These are phyloP conservation scores for Prototheca stagnorum DNA, from an alignment of 163 green algal genomes.

Conservation along the genomic window DNA sequence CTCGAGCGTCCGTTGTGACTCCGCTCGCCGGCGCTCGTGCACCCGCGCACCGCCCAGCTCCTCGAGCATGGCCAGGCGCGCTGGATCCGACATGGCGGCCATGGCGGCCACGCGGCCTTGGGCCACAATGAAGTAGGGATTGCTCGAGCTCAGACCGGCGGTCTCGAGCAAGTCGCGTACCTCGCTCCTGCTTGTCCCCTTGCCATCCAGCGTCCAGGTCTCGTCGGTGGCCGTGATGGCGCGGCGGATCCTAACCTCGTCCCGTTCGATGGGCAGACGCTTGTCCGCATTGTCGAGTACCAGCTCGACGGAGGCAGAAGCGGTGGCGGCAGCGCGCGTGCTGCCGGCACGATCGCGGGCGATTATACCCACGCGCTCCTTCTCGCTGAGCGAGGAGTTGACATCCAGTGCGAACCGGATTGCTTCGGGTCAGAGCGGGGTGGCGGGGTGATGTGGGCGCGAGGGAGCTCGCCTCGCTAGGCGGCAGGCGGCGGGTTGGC, in stretches of 20 bases:
- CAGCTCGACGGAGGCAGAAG: constrained; percentile 88
- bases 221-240: constrained; percentile 84
- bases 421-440: no score
- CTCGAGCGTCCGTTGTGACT: no score
- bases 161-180: constrained; percentile 89
- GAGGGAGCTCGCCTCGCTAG: no score
- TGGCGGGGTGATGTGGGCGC: no score
- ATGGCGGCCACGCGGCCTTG: constrained; percentile 80
- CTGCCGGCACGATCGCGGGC: no score
- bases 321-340: no score
- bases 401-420: no score
- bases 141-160: constrained; percentile 83
- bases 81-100: constrained; percentile 52
- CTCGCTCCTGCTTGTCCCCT: constrained; percentile 83
- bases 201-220: no score
- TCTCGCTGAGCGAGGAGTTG: no score
- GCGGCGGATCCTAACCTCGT: constrained; percentile 79
- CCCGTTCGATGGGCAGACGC: constrained; percentile 73
- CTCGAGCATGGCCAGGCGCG: constrained; percentile 92
- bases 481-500: no score
- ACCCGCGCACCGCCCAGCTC: constrained; percentile 88
- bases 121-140: constrained; percentile 98
- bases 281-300: constrained; percentile 94
- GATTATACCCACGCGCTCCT: no score
- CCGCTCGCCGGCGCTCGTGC: constrained; percentile 80